These are phyloP conservation scores for Mariannaea sp. DNA, from an alignment of 2,329 filamentous ascomycete genomes.

Conservation along the genomic window DNA sequence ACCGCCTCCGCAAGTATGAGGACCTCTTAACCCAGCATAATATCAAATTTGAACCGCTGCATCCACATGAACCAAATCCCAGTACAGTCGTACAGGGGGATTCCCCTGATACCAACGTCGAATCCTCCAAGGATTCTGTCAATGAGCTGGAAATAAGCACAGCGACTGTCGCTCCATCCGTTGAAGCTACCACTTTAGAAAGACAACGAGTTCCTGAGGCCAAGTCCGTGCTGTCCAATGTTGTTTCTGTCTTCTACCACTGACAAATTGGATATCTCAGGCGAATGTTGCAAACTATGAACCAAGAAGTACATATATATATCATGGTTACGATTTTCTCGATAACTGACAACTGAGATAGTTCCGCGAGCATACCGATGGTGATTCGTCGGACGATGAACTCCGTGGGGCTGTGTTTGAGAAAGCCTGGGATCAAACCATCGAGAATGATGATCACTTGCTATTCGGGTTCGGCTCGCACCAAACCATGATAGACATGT, in stretches of 20 bases:
- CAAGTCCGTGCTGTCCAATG: slow-evolving; percentile 16
- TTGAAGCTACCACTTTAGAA: slow-evolving; percentile 9
- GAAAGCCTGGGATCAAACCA: slow-evolving; percentile 52
- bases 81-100: slow-evolving; percentile 1
- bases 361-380: slow-evolving; percentile 13
- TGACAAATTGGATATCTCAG: slow-evolving; percentile 39
- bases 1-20: slow-evolving; percentile 62
- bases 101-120: neutral
- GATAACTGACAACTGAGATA: neutral
- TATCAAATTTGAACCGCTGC: slow-evolving; percentile 57
- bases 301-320: slow-evolving; percentile 48
- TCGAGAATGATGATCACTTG: slow-evolving; percentile 51
- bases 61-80: slow-evolving; percentile 30
- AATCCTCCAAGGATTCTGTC: slow-evolving; percentile 6
- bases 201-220: slow-evolving; percentile 14
- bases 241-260: neutral
- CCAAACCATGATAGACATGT: slow-evolving; percentile 48
- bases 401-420: slow-evolving; percentile 42
- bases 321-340: no score
- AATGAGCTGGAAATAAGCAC: slow-evolving; percentile 8
- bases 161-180: neutral
- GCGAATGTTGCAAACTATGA: slow-evolving; percentile 53
- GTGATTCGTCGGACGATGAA: neutral
- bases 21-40: slow-evolving; percentile 58
- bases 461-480: slow-evolving; percentile 51